Base-by-base conservation (phyloP, 2,329 filamentous ascomycete genomes). In the Paecilomyces sp. region DNA sequence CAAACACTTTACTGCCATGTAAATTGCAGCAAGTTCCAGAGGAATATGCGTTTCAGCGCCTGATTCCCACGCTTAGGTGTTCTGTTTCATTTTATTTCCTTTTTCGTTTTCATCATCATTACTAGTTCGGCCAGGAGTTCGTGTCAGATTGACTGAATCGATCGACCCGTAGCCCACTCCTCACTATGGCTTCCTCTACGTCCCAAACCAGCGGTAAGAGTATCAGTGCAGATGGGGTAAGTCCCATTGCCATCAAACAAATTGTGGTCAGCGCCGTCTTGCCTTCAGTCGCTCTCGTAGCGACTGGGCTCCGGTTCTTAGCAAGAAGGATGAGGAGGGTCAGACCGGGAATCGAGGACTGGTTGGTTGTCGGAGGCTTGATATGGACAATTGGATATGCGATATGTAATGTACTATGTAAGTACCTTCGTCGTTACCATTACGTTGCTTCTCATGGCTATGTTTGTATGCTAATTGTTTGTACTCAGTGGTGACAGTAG, bases 371-470 rank as follows among this genome's bases (percentile, higher is more conserved):
- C 18, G 34, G 12, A 41, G 55, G 55, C 13, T n/a, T 30, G 8
- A 50, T 57, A 57, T 57, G 55, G 55, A 57, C 55, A 4, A 13
- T 57, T 30, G 55, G 34, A 22, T 57, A 57, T 57, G 55, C 22
- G 15, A 28, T 57, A 47, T 34, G 36, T n/a, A 57, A 57, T 25
- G 50, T 57, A 25, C 18, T 57, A 24, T 15, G 55, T 57, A 47
- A 34, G 55, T 57, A 28, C 1, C 13, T 41, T 15, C 12, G 12
- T 41, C 15, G n/a, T 41, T n/a, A 13, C n/a, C 7, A n/a, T 41
- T 41, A 15, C 18, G 22, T 22, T 22, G 22, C 36, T 3, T 41
- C 5, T 41, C 36, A 15, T 41, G 13, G 25, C 36, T 24, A 22
- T 41, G 13, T 13, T 28, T 25, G n/a, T 57, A 4, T 12, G 15